phyloP scores from a whole-genome alignment of 75 land plant genomes.

The Azolla pinnata region DNA sequence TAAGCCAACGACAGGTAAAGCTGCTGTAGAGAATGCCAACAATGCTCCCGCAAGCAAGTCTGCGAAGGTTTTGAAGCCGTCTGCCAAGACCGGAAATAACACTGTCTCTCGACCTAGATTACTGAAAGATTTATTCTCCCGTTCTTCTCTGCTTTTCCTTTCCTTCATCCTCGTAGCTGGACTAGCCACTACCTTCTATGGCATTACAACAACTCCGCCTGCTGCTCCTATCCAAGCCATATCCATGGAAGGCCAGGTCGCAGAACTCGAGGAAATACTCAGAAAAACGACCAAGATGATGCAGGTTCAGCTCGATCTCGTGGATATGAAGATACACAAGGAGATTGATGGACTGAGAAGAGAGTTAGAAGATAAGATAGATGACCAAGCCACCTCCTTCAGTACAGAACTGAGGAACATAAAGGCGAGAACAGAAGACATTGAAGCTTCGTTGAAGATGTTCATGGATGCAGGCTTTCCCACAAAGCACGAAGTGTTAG shows the following conservation, averaged over 20 bases:
- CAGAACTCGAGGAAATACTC: conserved; percentile 52
- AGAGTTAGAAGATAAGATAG: conserved; percentile 46
- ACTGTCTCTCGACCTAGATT: background rate
- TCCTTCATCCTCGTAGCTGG: conserved; percentile 24
- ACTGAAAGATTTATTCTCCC: background rate
- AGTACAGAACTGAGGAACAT: conserved; percentile 37
- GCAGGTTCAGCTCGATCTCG: conserved; percentile 73
- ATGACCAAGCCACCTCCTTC: conserved; percentile 30
- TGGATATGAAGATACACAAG: conserved; percentile 65
- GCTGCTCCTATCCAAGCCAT: conserved; percentile 1
- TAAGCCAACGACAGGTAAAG: background rate
- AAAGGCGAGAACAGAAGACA: conserved; percentile 26
- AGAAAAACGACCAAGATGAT: conserved; percentile 64
- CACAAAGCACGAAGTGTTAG: conserved; percentile 42
- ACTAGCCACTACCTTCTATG: conserved; percentile 25
- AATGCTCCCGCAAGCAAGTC: background rate
- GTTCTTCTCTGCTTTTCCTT: conserved; percentile 6
- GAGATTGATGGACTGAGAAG: conserved; percentile 40
- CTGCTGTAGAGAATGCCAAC: background rate
- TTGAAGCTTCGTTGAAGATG: conserved; percentile 33
- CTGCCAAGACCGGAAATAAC: background rate
- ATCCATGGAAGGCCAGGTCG: conserved; percentile 39
- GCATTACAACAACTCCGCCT: conserved; percentile 11
- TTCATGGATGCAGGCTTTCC: conserved; percentile 31
- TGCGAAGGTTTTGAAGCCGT: background rate